Base-by-base conservation (phyloP, 2,329 filamentous ascomycete species). In the Botrytis pseudocinerea region DNA sequence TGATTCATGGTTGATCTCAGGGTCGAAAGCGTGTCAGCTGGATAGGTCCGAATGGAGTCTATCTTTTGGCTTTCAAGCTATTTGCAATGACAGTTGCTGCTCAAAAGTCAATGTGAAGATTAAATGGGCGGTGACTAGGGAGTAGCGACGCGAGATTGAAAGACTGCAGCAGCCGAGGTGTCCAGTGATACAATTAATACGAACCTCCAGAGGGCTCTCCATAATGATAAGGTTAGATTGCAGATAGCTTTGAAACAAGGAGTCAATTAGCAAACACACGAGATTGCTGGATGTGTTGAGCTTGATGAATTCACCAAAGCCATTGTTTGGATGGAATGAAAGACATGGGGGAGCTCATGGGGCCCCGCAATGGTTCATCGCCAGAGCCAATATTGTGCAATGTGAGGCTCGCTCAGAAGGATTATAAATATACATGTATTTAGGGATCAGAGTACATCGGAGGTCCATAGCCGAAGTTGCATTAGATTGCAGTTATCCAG, bases 261-360 rank as follows among this genome's bases (percentile, higher is more conserved):
- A 32, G 4, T 32, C 32, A 10, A 10, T 32, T 25, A 20, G 61
- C 22, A 64, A 10, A 32, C 18, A 28, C 12, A 12, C 1, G n/a
- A 63, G 28, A 42, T 44, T 63, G 61, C 25, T 20, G 10, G 61
- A 12, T 22, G n/a, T 20, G 12, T 32, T n/a, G n/a, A 44, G 25
- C 9, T 35, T 61, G 59, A 64, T 64, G 40, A 46, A 64, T 10
- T 46, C 40, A 22, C 22, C 10, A 64, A 64, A n/a, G 18, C n/a
- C 22, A 46, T 46, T 64, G n/a, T 16, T 68, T 9, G 25, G 38
- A 16, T 28, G 22, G 57, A 9, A 59, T 57, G 65, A 59, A 57
- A 69, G 65, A 69, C 65, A 59, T 57, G 65, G 65, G 65, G 60
- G 38, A 62, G 60, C 60, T 62, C 60, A 62, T 40, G 38, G 60